Evolutionary conservation across 768 basidiomycete species (phyloP).

Genomic region (Tylopilus sp.): DNA sequence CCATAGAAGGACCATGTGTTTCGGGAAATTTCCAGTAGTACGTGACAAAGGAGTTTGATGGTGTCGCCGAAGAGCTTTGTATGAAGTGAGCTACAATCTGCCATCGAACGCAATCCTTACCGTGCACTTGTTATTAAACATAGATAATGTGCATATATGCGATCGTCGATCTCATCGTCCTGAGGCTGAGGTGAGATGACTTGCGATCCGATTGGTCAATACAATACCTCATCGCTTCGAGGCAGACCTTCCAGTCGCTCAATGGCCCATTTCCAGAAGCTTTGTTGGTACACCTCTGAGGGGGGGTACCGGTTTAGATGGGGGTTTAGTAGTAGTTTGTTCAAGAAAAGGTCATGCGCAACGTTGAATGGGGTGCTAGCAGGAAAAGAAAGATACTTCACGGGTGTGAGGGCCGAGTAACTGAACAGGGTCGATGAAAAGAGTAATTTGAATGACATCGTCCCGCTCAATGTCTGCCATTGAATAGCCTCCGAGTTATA

Average conservation of each 20-base stretch:
- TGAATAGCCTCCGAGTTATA: neutral
- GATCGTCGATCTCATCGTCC: constrained; percentile 61
- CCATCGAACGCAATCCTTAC: constrained; percentile 9
- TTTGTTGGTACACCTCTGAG: constrained; percentile 54
- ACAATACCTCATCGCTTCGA: constrained; percentile 44
- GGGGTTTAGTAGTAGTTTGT: constrained; percentile 44
- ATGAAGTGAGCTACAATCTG: neutral
- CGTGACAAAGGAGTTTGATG: constrained; percentile 55
- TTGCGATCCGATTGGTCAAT: neutral
- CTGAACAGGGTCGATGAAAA: constrained; percentile 45
- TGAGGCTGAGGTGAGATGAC: constrained; percentile 22
- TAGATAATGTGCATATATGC: constrained; percentile 62
- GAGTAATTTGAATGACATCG: neutral
- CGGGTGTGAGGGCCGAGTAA: constrained; percentile 51
- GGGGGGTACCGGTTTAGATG: constrained; percentile 62
- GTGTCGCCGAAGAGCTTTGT: constrained; percentile 24
- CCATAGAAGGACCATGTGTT: neutral
- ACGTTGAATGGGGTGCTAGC: constrained; percentile 30
- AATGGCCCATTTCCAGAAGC: constrained; percentile 76
- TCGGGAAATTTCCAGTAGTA: constrained; percentile 51
- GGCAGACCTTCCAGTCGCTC: constrained; percentile 45
- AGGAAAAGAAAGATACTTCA: constrained; percentile 43
- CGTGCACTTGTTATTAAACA: constrained; percentile 38
- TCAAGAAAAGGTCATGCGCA: constrained; percentile 56
- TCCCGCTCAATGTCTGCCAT: neutral